Base-by-base conservation (phyloP, 305 asterid species). In the Ajuga reptans region DNA sequence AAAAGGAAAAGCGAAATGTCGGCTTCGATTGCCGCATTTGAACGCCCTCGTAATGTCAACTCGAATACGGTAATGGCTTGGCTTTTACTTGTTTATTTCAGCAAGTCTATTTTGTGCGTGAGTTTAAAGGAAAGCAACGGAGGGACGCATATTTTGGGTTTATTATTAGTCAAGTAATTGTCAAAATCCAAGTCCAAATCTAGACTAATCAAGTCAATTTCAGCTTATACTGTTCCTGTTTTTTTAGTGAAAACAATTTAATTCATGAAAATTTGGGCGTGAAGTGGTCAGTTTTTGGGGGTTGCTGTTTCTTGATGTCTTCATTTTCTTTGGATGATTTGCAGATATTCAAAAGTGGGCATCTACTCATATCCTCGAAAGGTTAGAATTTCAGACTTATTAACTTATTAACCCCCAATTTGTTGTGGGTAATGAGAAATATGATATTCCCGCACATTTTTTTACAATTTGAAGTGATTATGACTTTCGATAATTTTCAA, bases 261-360 rank as follows among this genome's bases (percentile, higher is more conserved):
- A 36, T 21, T 56, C 16, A 9, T 61, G 55, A 15, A 6, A 41
- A 15, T 42, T 14, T 57, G 61, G 66, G 49, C 45, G 66, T 9
- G 33, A 69, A 27, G 62, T 60, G 34, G 27, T 64, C 61, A 24
- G 5, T 61, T 59, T 56, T 37, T 39, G 31, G 47, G 56, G 68
- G 24, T 42, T 66, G 66, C 52, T 75, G 50, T 50, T 36, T 46
- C 1, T 45, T 47, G 55, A 41, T 24, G 52, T 59, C 57, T 47
- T 15, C 45, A 29, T 50, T 57, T 68, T 68, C 76, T 50, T 70
- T 74, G 76, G 66, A 60, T 72, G 68, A 53, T 72, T 59, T 89
- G 69, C 91, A 93, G 99, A 85, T 93, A 75, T 93, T 91, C 95
- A 93, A 90, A 89, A 93, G 97, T 64, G 98, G 98, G 74, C 96